phyloP scores from a whole-genome alignment of 495 filamentous ascomycete species.

The Tuber borchii region DNA sequence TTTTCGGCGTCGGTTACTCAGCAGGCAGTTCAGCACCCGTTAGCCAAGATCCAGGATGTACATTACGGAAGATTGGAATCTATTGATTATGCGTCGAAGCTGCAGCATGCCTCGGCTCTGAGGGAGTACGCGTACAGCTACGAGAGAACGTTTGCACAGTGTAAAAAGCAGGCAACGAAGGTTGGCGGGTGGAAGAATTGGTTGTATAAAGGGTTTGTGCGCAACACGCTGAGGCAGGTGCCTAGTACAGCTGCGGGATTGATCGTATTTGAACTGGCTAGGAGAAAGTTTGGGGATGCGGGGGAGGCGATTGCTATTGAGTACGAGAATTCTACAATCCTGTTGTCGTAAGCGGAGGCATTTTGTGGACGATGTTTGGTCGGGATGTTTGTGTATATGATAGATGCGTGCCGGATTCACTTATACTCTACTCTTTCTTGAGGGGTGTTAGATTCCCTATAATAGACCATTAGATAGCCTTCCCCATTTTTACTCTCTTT shows the following conservation, averaged over 20 bases:
- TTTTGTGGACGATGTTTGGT: background rate
- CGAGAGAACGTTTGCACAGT: constrained; percentile 65
- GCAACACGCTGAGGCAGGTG: constrained; percentile 69
- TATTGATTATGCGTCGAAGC: constrained; percentile 56
- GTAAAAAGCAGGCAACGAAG: constrained; percentile 54
- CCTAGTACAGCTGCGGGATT: constrained; percentile 83
- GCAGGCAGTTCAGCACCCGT: constrained; percentile 70
- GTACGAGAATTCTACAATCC: constrained; percentile 26
- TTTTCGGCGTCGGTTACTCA: constrained; percentile 68
- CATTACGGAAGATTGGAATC: constrained; percentile 74
- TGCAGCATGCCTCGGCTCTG: constrained; percentile 44
- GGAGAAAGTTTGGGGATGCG: constrained; percentile 64
- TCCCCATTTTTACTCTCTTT: background rate
- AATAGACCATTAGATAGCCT: background rate
- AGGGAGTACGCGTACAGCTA: constrained; percentile 68
- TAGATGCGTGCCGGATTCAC: background rate
- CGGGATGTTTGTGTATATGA: background rate
- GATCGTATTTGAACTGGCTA: constrained; percentile 81
- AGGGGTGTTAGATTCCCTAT: background rate
- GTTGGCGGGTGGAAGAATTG: constrained; percentile 62
- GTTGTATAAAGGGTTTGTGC: constrained; percentile 71
- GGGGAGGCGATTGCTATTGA: constrained; percentile 50
- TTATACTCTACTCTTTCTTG: background rate
- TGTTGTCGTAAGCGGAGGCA: constrained; percentile 19
- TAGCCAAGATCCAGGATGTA: constrained; percentile 65